These are phyloP conservation scores for Smittium mucronatum DNA, from an alignment of 371 early-diverging fungal species.

Conservation along the genomic window DNA sequence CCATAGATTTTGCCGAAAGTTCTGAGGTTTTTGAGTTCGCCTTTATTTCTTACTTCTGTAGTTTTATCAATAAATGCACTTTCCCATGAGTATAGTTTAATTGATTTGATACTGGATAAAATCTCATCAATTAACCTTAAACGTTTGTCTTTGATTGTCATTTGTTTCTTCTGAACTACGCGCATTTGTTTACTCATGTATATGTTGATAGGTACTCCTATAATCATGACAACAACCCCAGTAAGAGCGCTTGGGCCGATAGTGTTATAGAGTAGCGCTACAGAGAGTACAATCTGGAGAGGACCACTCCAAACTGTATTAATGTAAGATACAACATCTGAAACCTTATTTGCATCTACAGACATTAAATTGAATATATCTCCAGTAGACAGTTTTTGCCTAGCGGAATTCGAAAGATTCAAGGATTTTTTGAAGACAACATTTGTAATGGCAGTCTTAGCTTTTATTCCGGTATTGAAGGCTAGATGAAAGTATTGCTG, in stretches of 20 bases:
- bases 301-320: constrained; percentile 80
- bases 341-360: constrained; percentile 70
- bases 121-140: constrained; percentile 89
- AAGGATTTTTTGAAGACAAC: constrained; percentile 81
- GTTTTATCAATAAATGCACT: constrained; percentile 46
- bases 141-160: constrained; percentile 81
- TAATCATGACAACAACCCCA: constrained; percentile 71
- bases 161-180: constrained; percentile 63
- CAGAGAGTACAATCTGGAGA: constrained; percentile 72
- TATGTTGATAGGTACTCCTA: constrained; percentile 60
- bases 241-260: constrained; percentile 78
- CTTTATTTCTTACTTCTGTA: constrained; percentile 54
- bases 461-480: constrained; percentile 31
- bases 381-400: constrained; percentile 70
- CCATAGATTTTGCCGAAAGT: constrained; percentile 53
- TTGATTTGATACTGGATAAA: constrained; percentile 82
- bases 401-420: constrained; percentile 59
- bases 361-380: constrained; percentile 87
- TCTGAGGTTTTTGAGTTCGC: constrained; percentile 60
- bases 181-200: constrained; percentile 48
- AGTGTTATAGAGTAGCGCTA: constrained; percentile 64
- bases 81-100: constrained; percentile 80
- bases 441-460: constrained; percentile 70
- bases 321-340: constrained; percentile 55
- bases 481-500: constrained; percentile 49